Conservation (phyloP, 176 grass and related monocot species). For the sorghum (Sorghum bicolor) region DNA sequence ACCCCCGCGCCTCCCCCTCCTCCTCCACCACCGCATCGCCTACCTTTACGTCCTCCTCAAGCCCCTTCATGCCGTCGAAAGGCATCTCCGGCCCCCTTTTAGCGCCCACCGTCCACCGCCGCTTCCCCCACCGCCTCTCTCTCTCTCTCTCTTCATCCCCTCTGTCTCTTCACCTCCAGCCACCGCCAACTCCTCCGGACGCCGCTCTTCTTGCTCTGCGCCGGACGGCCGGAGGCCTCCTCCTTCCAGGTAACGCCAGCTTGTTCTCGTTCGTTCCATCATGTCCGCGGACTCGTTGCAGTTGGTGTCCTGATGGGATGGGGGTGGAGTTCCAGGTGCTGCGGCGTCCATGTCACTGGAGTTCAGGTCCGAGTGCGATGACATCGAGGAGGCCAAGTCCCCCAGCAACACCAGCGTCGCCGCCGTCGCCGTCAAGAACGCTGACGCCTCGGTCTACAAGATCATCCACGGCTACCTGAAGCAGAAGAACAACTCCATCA, state of each 20-base stretch:
- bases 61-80: slow-evolving; percentile 51
- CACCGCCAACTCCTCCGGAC: not conserved
- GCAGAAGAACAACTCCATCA: slow-evolving; percentile 71
- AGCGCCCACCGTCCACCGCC: slow-evolving; percentile 15
- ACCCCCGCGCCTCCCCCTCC: slow-evolving; percentile 16
- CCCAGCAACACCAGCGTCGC: slow-evolving; percentile 54
- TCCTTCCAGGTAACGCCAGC: slow-evolving; percentile 22
- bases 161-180: not conserved
- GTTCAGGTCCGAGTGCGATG: slow-evolving; percentile 55
- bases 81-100: slow-evolving; percentile 49
- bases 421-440: slow-evolving; percentile 48
- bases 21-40: not conserved
- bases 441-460: slow-evolving; percentile 54
- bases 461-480: slow-evolving; percentile 71
- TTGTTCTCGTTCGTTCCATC: not conserved
- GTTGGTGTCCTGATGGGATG: slow-evolving; percentile 6
- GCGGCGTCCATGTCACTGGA: slow-evolving; percentile 56
- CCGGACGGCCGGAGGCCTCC: not conserved
- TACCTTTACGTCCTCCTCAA: slow-evolving; percentile 50
- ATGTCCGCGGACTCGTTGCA: not conserved
- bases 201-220: not conserved
- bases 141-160: too few relatives aligned
- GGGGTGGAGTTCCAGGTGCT: slow-evolving; percentile 1
- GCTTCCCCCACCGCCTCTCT: not conserved
- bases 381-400: slow-evolving; percentile 64